Base-by-base conservation (phyloP, 768 basidiomycete species). In the Tulasnella sp. region DNA sequence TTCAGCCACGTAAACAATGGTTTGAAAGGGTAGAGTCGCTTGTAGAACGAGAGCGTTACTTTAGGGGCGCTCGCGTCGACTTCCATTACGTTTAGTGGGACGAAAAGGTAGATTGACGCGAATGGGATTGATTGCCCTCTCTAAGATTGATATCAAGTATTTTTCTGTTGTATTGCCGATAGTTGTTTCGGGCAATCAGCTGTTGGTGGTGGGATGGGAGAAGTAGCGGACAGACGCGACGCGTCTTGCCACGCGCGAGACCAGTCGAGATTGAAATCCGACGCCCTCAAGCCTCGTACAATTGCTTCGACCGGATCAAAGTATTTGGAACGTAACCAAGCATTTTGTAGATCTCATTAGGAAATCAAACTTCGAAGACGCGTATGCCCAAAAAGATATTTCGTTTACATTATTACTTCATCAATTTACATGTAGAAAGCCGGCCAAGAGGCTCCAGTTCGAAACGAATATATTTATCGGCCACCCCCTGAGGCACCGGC, bases 1-100 rank as follows among this genome's bases (percentile, higher is more conserved):
- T 98, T 98, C 29, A 99, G 84, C 97, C 97, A 99, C 73, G 86
- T 85, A 81, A 90, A 98, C 75, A 98, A 86, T 0, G 93, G 90
- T 78, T 94, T 91, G 86, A 93, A 98, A 2, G 97, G 97, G 80
- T 96, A 98, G 0, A 98, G 83, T 62, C 94, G 87, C 52, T 89
- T 85, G 82, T 99, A 98, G 80, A 94, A 99, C 11, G 85, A 83
- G 29, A 85, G 80, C 88, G 90, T 90, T 67, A 89, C 83, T 77
- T 89, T 86, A 16, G 87, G 86, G 0, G 88, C 85, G 40, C 80
- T 76, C 16, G 81, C 40, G 64, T 78, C 77, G 44, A 74, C 52
- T 69, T 76, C 75, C 32, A 75, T 71, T 19, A 64, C 36, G 62
- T 64, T 44, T 44, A 34, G 26, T 62, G 22, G 32, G 52, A n/a